Percentiles rank a stretch among this genome's conserved stretches.
These are phyloP conservation scores for Cotoneaster glaucophyllus DNA, from an alignment of 306 rosid species.

Conservation along the genomic window DNA sequence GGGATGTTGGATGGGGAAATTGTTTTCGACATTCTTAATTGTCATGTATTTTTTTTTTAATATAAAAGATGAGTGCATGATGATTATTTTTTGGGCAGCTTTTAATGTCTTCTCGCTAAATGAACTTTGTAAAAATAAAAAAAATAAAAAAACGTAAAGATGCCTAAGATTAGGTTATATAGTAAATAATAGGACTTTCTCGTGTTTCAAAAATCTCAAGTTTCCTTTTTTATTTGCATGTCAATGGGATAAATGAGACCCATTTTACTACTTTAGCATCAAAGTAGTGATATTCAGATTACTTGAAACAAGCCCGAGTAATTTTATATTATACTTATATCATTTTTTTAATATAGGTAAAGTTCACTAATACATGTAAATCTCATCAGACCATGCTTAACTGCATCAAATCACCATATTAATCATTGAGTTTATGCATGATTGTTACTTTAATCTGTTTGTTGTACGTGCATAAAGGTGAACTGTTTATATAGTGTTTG, in stretches of 20 bases:
- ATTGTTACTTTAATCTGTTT: conserved; percentile 6
- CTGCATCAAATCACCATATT: background rate
- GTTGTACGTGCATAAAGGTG: background rate
- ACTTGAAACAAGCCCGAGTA: background rate
- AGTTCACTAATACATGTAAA: too few species aligned
- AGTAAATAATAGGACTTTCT: background rate
- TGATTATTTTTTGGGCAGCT: too few species aligned
- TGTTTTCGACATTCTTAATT: too few species aligned
- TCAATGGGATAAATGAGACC: conserved; percentile 13
- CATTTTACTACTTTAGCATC: background rate
- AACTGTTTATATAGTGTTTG: background rate
- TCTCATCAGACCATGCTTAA: background rate
- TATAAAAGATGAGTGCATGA: too few species aligned
- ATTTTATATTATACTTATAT: too few species aligned
- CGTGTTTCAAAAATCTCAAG: background rate
- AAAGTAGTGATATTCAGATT: background rate
- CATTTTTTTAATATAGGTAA: accelerated
- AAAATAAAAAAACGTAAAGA: background rate
- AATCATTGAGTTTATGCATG: background rate
- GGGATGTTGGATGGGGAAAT: background rate
- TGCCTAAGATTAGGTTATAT: background rate
- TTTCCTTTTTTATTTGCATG: background rate
- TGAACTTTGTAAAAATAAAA: background rate
- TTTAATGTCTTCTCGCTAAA: background rate
- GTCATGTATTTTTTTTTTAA: background rate